These are phyloP conservation scores for Talaromyces sp. DNA, from an alignment of 2,329 filamentous ascomycete genomes.

Conservation along the genomic window DNA sequence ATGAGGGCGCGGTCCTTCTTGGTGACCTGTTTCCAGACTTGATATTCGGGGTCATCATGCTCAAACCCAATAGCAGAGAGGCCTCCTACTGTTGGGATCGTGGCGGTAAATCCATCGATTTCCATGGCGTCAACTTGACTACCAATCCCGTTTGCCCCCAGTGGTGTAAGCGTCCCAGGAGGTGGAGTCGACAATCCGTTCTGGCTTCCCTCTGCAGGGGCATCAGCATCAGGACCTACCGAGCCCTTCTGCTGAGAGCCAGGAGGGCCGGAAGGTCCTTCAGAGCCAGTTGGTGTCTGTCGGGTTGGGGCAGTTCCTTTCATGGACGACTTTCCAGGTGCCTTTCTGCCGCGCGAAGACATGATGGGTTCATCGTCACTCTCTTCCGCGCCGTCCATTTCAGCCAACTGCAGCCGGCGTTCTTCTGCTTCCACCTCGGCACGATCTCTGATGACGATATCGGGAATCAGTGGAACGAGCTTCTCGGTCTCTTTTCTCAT, in stretches of 20 bases:
- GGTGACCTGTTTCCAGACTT: conserved; percentile 97
- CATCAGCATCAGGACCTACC: conserved; percentile 66
- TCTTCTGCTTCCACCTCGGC: conserved; percentile 88
- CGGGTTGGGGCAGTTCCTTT: conserved; percentile 61
- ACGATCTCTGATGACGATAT: conserved; percentile 81
- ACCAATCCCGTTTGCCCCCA: conserved; percentile 63
- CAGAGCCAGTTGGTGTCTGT: conserved; percentile 69
- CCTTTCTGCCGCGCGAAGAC: conserved; percentile 89
- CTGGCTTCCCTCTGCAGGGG: conserved; percentile 64
- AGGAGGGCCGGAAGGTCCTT: conserved; percentile 62
- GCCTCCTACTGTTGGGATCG: conserved; percentile 62
- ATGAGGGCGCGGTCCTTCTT: conserved; percentile 89
- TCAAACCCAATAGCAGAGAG: conserved; percentile 69
- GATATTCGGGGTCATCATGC: conserved; percentile 85
- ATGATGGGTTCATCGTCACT: conserved; percentile 98
- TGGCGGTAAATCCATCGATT: conserved; percentile 65
- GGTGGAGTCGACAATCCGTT: conserved; percentile 85
- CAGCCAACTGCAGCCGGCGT: conserved; percentile 74
- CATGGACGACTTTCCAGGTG: conserved; percentile 70
- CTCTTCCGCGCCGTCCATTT: conserved; percentile 78
- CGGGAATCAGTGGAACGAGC: conserved; percentile 88
- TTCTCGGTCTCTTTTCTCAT: conserved; percentile 99
- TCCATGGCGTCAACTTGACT: conserved; percentile 85
- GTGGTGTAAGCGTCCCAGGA: conserved; percentile 69
- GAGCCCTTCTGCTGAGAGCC: conserved; percentile 46